phyloP scores from a whole-genome alignment of 2,329 filamentous ascomycete species.

The Stachybotrys elegans region DNA sequence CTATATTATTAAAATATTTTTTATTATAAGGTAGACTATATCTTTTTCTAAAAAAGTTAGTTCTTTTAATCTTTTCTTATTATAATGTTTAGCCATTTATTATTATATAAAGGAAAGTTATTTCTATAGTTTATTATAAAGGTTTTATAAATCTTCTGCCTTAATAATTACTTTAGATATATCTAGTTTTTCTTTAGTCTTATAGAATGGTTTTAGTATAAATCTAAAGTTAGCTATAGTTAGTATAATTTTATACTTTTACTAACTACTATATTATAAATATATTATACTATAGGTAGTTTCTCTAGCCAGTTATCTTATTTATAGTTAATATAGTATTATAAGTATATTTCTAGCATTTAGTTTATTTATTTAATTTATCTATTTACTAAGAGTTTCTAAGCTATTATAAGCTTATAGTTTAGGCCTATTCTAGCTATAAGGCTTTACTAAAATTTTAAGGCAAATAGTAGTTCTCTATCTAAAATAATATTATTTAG shows the following conservation, averaged over 20 bases:
- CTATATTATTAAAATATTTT: background rate
- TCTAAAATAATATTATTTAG: background rate
- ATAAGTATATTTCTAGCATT: background rate
- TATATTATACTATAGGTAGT: background rate
- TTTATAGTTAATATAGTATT: background rate
- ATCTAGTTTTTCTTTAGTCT: background rate
- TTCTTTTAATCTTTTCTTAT: background rate
- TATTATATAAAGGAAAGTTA: background rate
- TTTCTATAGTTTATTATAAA: background rate
- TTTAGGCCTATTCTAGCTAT: background rate
- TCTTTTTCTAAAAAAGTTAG: background rate
- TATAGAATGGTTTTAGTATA: background rate
- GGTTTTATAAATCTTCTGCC: background rate
- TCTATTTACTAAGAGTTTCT: background rate
- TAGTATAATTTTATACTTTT: background rate
- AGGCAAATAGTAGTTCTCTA: background rate
- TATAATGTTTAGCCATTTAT: background rate
- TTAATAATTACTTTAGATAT: background rate
- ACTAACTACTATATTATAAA: background rate
- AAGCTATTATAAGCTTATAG: background rate
- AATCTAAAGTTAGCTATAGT: background rate
- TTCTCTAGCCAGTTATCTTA: background rate
- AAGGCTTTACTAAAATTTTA: background rate
- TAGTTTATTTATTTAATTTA: background rate
- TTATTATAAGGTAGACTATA: background rate